phyloP scores from a whole-genome alignment of 2,329 filamentous ascomycete genomes.

The Aschersonia sp. region DNA sequence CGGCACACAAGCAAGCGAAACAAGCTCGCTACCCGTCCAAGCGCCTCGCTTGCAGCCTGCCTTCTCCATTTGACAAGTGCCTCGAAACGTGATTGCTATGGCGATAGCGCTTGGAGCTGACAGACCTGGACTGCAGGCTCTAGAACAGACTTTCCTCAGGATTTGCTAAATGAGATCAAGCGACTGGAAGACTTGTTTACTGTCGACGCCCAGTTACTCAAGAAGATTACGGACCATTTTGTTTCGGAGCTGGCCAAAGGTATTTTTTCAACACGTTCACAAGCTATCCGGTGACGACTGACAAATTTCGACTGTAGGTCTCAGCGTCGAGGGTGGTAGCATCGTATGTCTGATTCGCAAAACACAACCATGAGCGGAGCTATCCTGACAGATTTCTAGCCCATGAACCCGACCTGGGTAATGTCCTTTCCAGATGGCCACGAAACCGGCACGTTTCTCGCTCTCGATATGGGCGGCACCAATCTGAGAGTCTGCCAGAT shows the following conservation, averaged over 20 bases:
- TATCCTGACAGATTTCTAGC: slow-evolving; percentile 34
- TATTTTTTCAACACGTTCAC: slow-evolving; percentile 13
- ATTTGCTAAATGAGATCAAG: slow-evolving; percentile 67
- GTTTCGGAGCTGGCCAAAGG: slow-evolving; percentile 77
- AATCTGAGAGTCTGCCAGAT: slow-evolving; percentile 94
- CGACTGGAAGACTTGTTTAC: slow-evolving; percentile 74
- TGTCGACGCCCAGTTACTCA: slow-evolving; percentile 65
- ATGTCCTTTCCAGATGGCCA: slow-evolving; percentile 78
- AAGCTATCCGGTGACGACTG: neutral
- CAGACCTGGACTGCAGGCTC: slow-evolving; percentile 45
- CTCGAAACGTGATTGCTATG: neutral
- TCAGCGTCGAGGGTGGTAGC: slow-evolving; percentile 76
- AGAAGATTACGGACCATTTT: slow-evolving; percentile 84
- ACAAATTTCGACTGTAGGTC: slow-evolving; percentile 33
- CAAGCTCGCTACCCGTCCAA: too few species aligned
- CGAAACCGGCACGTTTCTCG: slow-evolving; percentile 77
- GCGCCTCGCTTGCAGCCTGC: neutral
- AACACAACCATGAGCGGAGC: neutral
- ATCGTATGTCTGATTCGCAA: slow-evolving; percentile 50
- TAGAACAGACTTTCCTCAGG: slow-evolving; percentile 79
- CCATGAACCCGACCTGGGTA: slow-evolving; percentile 97
- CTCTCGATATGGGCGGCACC: slow-evolving; percentile 91
- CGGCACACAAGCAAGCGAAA: too few species aligned
- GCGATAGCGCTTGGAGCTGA: slow-evolving; percentile 1
- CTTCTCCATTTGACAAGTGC: neutral